Percentiles rank a stretch among this genome's conserved stretches.
These are phyloP conservation scores for Boletus rubroflammeus DNA, from an alignment of 768 basidiomycete genomes.

Conservation along the genomic window DNA sequence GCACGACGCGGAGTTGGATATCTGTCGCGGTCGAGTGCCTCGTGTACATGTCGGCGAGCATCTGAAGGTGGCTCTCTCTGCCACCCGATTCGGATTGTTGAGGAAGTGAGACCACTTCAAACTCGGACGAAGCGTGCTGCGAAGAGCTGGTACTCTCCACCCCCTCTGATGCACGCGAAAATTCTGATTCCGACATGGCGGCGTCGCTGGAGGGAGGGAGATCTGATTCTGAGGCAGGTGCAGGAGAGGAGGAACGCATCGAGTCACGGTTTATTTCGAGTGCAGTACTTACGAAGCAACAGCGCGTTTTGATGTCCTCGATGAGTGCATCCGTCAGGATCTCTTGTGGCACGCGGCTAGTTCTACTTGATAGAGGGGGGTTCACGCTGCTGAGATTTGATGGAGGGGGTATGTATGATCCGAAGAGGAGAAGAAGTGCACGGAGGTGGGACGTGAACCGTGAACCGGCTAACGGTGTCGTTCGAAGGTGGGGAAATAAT, in stretches of 20 bases:
- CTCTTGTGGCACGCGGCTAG: slow-evolving; percentile 70
- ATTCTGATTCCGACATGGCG: slow-evolving; percentile 66
- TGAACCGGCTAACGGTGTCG: slow-evolving; percentile 85
- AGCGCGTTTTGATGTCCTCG: slow-evolving; percentile 87
- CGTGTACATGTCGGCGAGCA: slow-evolving; percentile 65
- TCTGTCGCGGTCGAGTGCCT: slow-evolving; percentile 77
- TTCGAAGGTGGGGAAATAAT: slow-evolving; percentile 74
- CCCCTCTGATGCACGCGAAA: slow-evolving; percentile 49
- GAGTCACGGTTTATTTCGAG: slow-evolving; percentile 40
- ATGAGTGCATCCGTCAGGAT: slow-evolving; percentile 77
- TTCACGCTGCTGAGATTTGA: slow-evolving; percentile 62
- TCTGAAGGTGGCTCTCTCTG: slow-evolving; percentile 43
- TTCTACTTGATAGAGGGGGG: slow-evolving; percentile 57
- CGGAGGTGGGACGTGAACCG: slow-evolving; percentile 78
- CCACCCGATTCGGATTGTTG: slow-evolving; percentile 29
- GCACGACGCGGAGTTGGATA: slow-evolving; percentile 62
- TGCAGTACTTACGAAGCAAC: slow-evolving; percentile 77
- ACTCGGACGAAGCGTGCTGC: slow-evolving; percentile 48
- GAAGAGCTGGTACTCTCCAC: slow-evolving; percentile 48
- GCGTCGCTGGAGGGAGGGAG: slow-evolving; percentile 48
- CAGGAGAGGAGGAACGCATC: slow-evolving; percentile 32
- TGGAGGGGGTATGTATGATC: slow-evolving; percentile 80
- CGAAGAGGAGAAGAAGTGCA: slow-evolving; percentile 78
- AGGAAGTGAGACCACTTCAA: slow-evolving; percentile 50
- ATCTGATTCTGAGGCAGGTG: slow-evolving; percentile 37